These are phyloP conservation scores for Xylariaceae sp. DNA, from an alignment of 2,329 filamentous ascomycete species.

Conservation along the genomic window DNA sequence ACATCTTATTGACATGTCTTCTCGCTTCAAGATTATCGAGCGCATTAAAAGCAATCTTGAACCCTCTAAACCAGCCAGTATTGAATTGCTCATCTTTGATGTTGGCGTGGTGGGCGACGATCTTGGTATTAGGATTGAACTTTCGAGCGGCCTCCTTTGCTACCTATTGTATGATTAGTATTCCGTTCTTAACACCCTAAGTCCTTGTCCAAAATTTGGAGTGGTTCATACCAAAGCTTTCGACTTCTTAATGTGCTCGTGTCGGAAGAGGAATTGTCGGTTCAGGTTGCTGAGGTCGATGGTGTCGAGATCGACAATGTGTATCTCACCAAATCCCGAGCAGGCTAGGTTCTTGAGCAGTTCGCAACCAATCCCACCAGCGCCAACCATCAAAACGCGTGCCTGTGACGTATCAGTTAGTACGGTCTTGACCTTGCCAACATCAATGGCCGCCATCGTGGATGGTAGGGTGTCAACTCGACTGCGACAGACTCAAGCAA, in stretches of 20 bases:
- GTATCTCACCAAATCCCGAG: constrained; percentile 85
- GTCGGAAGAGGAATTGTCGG: constrained; percentile 92
- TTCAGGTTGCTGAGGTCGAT: constrained; percentile 98
- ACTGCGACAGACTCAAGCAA: too few species aligned
- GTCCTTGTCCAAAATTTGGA: not conserved
- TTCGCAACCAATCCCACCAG: constrained; percentile 96
- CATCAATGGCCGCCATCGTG: constrained; percentile 11
- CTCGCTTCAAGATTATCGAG: constrained; percentile 92
- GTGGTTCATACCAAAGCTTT: constrained; percentile 69
- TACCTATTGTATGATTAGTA: constrained; percentile 51
- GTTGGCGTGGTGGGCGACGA: constrained; percentile 87
- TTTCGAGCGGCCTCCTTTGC: constrained; percentile 85
- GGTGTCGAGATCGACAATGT: constrained; percentile 95
- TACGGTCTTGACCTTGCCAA: constrained; percentile 9
- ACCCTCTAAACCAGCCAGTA: constrained; percentile 80
- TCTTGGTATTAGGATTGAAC: constrained; percentile 85
- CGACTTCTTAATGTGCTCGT: constrained; percentile 96
- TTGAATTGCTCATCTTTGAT: constrained; percentile 89
- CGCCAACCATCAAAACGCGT: constrained; percentile 88
- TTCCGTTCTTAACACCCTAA: constrained; percentile 26
- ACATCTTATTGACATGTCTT: constrained; percentile 97
- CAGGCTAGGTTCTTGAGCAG: constrained; percentile 94
- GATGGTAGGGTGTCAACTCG: too few species aligned
- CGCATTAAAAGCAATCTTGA: constrained; percentile 90
- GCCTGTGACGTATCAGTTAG: constrained; percentile 53